phyloP scores from a whole-genome alignment of 2,329 filamentous ascomycete species.

The Exserohilum turcica region DNA sequence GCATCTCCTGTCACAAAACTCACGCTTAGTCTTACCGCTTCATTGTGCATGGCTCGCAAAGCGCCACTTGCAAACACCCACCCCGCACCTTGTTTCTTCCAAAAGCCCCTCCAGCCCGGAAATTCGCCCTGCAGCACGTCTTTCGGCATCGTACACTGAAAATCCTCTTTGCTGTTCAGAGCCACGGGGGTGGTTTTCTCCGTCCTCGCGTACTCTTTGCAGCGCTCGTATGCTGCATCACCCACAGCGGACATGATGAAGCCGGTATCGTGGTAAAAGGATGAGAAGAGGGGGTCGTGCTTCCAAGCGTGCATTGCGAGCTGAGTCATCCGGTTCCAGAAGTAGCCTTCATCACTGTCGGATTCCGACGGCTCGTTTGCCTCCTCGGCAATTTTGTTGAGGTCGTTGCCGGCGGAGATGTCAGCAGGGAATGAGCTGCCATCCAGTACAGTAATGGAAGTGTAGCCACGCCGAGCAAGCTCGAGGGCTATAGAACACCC shows the following conservation, averaged over 20 bases:
- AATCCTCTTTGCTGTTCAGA: conserved; percentile 53
- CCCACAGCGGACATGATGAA: conserved; percentile 55
- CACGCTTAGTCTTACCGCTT: conserved; percentile 55
- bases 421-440: conserved; percentile 51
- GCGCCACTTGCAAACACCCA: conserved; percentile 61
- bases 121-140: conserved; percentile 59
- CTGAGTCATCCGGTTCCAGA: conserved; percentile 41
- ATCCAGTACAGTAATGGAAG: conserved; percentile 54
- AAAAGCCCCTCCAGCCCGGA: conserved; percentile 58
- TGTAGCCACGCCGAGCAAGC: conserved; percentile 55
- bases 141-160: conserved; percentile 57
- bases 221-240: conserved; percentile 46
- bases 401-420: conserved; percentile 55
- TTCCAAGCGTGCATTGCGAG: conserved; percentile 52
- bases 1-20: conserved; percentile 52
- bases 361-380: conserved; percentile 27
- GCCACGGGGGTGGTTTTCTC: conserved; percentile 37
- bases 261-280: conserved; percentile 55
- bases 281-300: conserved; percentile 50
- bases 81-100: conserved; percentile 53
- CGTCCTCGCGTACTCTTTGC: conserved; percentile 45
- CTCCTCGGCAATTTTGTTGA: conserved; percentile 56
- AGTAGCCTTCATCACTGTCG: conserved; percentile 43
- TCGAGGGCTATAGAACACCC: conserved; percentile 57
- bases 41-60: conserved; percentile 52